phyloP scores from a whole-genome alignment of 352 stramenopile genomes.

The Globisporangium iwayamae region DNA sequence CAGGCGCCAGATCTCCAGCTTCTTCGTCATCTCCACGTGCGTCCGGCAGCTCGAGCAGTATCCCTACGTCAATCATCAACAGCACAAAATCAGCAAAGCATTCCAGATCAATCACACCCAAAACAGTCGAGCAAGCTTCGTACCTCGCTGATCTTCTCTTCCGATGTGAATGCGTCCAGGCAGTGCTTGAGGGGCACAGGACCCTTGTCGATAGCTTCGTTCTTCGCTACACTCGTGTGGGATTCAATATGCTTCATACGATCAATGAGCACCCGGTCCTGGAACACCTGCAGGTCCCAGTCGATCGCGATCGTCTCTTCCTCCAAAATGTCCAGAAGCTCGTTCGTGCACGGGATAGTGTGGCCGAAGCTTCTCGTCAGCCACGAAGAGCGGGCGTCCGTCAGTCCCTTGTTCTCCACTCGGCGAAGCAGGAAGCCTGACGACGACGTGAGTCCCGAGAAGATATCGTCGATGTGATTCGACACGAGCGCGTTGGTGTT shows the following conservation, averaged over 20 bases:
- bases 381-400: constrained; percentile 75
- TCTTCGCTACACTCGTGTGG: constrained; percentile 78
- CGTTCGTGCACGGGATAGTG: constrained; percentile 74
- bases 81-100: not conserved
- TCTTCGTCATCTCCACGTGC: constrained; percentile 97
- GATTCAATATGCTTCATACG: constrained; percentile 85
- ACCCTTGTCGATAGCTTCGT: constrained; percentile 85
- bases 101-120: not conserved
- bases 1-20: constrained; percentile 96
- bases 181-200: constrained; percentile 81
- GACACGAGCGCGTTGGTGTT: constrained; percentile 36
- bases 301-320: constrained; percentile 87
- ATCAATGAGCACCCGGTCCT: constrained; percentile 76
- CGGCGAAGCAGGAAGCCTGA: constrained; percentile 79
- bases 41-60: constrained; percentile 97
- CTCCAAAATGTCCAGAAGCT: constrained; percentile 75
- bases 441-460: constrained; percentile 63
- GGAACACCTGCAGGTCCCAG: constrained; percentile 82
- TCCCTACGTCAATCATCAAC: constrained; percentile 29
- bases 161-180: constrained; percentile 79
- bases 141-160: constrained; percentile 85
- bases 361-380: constrained; percentile 76
- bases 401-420: constrained; percentile 81
- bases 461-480: constrained; percentile 81
- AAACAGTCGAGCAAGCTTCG: not conserved